Evolutionary conservation across 1,284 basidiomycete genomes (phyloP).

Genomic region (Cutaneotrichosporon sp.): DNA sequence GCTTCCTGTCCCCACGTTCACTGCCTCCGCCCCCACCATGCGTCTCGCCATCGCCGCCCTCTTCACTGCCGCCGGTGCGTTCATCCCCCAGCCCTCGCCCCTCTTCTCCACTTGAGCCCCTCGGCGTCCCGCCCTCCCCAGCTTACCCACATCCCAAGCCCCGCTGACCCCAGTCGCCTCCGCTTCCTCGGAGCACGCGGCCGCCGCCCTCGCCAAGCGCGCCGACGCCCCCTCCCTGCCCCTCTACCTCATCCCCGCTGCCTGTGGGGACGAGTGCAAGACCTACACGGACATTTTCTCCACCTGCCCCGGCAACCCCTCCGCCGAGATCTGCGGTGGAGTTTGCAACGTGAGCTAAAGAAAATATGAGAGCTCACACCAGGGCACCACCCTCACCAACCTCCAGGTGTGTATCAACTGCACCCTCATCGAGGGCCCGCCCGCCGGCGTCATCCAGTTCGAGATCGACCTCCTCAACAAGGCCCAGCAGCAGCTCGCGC

Average conservation of each 20-base stretch:
- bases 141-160: too few relatives aligned
- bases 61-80: not conserved
- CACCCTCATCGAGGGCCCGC: conserved; percentile 1
- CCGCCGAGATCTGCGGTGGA: not conserved
- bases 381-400: conserved; percentile 5
- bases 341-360: conserved; percentile 12
- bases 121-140: not conserved
- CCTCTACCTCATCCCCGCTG: conserved; percentile 2
- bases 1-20: not conserved
- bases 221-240: not conserved
- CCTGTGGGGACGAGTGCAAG: conserved; percentile 6
- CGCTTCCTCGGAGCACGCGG: not conserved
- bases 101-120: not conserved
- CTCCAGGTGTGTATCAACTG: conserved; percentile 14
- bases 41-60: not conserved
- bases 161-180: not conserved
- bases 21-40: not conserved
- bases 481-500: conserved; percentile 15
- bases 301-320: conserved; percentile 6
- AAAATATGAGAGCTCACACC: not conserved
- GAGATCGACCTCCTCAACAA: conserved; percentile 15
- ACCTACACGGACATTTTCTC: conserved; percentile 11
- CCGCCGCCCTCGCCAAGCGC: not conserved
- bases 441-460: conserved; percentile 1
- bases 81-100: not conserved